Base-by-base conservation (phyloP, 148 eudicot species). In the Cornus controversa region DNA sequence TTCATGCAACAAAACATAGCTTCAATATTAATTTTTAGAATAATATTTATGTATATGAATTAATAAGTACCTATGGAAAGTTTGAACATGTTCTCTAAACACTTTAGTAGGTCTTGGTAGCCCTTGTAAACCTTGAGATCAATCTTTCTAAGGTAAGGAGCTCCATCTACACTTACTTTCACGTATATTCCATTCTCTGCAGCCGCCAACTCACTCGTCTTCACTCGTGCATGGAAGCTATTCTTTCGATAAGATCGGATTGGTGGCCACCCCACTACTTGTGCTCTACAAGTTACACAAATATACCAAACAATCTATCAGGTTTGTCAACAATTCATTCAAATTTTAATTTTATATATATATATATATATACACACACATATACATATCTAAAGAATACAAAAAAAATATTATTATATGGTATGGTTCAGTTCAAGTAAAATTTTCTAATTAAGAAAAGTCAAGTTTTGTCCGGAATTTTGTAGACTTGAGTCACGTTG, bases 201-300 rank as follows among this genome's bases (percentile, higher is more conserved):
- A n/a, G n/a, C n/a, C n/a, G n/a, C n/a, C n/a, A n/a, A n/a, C 74
- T 89, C 90, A 1, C 79, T 57, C 72, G 77, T 79, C 80, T 79
- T 82, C 6, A 69, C 67, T 27, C n/a, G n/a, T n/a, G n/a, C n/a
- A n/a, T 50, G 83, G n/a, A 86, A 20, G 79, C 71, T 81, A 69
- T 87, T 87, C 62, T 79, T 90, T 76, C 92, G 72, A 73, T 75
- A 85, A 40, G 90, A 82, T 50, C 88, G 64, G 47, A 89, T 76
- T 45, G 93, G 93, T 3, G 93, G 93, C 93, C 93, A 90, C 26
- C 93, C 93, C 50, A 90, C 87, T 5, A 90, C 87, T 78, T 87
- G 93, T 68, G 90, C 82, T 78, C 93, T 90, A 81, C 71, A 20
- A 68, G n/a, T 66, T 67, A 47, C n/a, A 20, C n/a, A 62, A 10